Percentiles rank a stretch among this genome's conserved stretches.
phyloP scores from a whole-genome alignment of 2,329 filamentous ascomycete species.

The Exophiala bonariae region DNA sequence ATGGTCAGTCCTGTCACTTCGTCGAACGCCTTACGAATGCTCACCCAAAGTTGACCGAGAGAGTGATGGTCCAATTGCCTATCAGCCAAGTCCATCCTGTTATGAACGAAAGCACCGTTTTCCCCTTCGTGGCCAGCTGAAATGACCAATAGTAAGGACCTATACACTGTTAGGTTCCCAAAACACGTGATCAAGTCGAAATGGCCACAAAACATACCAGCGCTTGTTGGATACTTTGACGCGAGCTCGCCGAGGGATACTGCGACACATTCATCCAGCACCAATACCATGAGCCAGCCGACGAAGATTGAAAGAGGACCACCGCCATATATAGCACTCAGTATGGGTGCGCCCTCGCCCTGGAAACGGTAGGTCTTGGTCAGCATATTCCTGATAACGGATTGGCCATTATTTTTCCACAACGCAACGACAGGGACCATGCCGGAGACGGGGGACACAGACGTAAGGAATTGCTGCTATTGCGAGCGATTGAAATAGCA shows the following conservation, averaged over 20 bases:
- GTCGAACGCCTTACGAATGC: neutral
- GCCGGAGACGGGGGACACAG: no score
- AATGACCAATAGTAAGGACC: slow-evolving; percentile 58
- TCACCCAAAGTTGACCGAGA: slow-evolving; percentile 54
- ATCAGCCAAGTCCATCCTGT: slow-evolving; percentile 56
- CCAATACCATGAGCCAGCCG: slow-evolving; percentile 56
- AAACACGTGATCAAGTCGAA: slow-evolving; percentile 10
- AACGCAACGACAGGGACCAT: no score
- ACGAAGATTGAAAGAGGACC: slow-evolving; percentile 58
- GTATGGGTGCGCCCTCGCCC: slow-evolving; percentile 47
- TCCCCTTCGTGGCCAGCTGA: slow-evolving; percentile 40
- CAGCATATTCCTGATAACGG: no score
- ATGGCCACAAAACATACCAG: slow-evolving; percentile 1
- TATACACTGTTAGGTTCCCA: no score
- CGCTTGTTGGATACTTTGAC: slow-evolving; percentile 49
- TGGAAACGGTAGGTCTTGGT: no score
- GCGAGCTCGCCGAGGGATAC: slow-evolving; percentile 53
- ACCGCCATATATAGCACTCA: slow-evolving; percentile 45
- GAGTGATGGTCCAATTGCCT: slow-evolving; percentile 54
- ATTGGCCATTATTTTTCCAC: no score
- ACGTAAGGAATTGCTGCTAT: slow-evolving; percentile 58
- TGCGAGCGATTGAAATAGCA: slow-evolving; percentile 62
- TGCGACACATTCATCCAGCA: slow-evolving; percentile 55
- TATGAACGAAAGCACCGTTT: slow-evolving; percentile 52
- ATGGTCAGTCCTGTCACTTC: neutral